Evolutionary conservation across 1,284 basidiomycete genomes (phyloP), one percentile per base, ranked within the genome.

Genomic region (Fomitopsis palustris): DNA sequence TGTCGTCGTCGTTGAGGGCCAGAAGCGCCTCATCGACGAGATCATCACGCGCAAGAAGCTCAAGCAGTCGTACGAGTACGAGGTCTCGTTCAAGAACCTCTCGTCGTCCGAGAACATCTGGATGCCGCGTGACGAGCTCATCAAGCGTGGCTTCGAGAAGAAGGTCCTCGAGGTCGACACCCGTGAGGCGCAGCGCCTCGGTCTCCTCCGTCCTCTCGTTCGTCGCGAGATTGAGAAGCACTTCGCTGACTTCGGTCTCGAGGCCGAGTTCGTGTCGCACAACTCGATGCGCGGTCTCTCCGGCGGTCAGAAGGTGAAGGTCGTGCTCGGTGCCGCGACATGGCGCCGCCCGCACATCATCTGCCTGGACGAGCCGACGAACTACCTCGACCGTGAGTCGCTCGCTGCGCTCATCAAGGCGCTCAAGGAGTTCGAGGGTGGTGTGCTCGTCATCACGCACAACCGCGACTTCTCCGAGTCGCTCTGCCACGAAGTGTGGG

Each of bases 291-390:
- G 94, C 64, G 96, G 96, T 87, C 88, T 98, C 55, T 97, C 95
- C 61, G 97, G 97, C 79, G 97, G 97, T 76, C 97, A 99, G 80
- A 99, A 99, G 84, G 96, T 98, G 75, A 98, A 98, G 87, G 96
- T 99, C 70, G 96, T 98, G 27, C 93, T 98, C 69, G 96, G 95
- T 79, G 95, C 96, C 68, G 95, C 96, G 53, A 98, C 95, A 52
- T 98, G 96, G 95, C 94, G 95, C 75, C 90, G 95, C 68, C 97
- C 96, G 62, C 97, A 99, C 82, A 78, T 98, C 76, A 92, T 99
- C 77, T 95, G 95, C 76, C 81, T 99, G 74, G 96, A 98, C 78
- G 96, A 99, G 82, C 96, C 96, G 66, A 96, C 93, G 64, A 95
- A 96, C 84, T 96, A 96, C 80, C 88, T 98, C 75, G 96, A 97